Evolutionary conservation across 2,329 filamentous ascomycete species (phyloP), one percentile per base, ranked within the genome.

Genomic region (Trichoderma sp.): DNA sequence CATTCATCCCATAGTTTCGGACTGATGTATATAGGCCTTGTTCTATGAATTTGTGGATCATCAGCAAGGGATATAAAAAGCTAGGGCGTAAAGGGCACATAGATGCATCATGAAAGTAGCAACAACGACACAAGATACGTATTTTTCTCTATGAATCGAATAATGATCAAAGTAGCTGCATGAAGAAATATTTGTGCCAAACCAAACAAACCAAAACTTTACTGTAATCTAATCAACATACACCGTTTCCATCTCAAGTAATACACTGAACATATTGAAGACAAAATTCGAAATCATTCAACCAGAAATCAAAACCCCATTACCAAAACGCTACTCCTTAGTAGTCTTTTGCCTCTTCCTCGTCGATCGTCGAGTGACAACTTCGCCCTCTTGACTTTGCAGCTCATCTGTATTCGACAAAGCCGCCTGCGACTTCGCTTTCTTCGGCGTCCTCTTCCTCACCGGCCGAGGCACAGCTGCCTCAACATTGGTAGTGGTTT

Each of bases 341-440:
- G 11, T 37, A 16, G 68, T 59, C 68, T 69, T 69, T 13, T 58
- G 68, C 30, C 68, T 63, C 61, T 69, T 69, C 24, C 61, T 49
- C 1, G 37, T 63, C 24, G 63, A 66, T 52, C 59, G 52, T 5
- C 61, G 49, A 7, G 30, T 13, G 13, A 39, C 21, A 28, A 4
- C 37, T 24, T 30, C 49, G 21, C 16, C 43, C 52, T 39, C 30
- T 24, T 21, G 8, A 14, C 30, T 3, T 18, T 49, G 39, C 43
- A 8, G 18, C 6, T 18, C 6, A 1, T 24, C 54, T 37, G 59
- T 56, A 6, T 28, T 8, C 34, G 43, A 34, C 16, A 30, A n/a
- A 10, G 39, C 52, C 7, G 16, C 37, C 16, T 51, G 49, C 5
- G 43, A 24, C 34, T 69, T 64, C 28, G 7, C n/a, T 59, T 26